A percentile compares a stretch with the other conserved stretches of the same genome.
Evolutionary conservation across 352 stramenopile genomes (phyloP).

Genomic region (Aphanomyces euteiches): DNA sequence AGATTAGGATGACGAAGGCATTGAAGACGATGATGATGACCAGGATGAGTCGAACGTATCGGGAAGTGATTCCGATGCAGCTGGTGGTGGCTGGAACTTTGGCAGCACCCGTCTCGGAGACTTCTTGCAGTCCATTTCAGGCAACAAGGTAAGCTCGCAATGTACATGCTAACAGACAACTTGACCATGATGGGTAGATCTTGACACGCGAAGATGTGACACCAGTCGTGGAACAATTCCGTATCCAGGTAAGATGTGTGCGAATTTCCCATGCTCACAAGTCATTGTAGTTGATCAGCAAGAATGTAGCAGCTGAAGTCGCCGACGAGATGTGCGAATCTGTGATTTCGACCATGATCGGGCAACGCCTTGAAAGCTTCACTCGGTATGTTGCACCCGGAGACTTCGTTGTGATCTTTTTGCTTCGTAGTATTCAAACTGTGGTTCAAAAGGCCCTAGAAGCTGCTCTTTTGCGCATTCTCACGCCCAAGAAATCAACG

Average conservation of each 20-base stretch:
- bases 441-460: conserved; percentile 95
- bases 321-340: conserved; percentile 93
- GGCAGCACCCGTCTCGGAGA: conserved; percentile 72
- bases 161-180: neutral
- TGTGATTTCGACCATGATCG: conserved; percentile 91
- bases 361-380: conserved; percentile 94
- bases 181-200: conserved; percentile 42
- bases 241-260: conserved; percentile 71
- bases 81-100: conserved; percentile 69
- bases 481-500: conserved; percentile 94
- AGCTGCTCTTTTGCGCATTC: conserved; percentile 90
- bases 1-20: conserved; percentile 62
- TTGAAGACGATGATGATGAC: conserved; percentile 70
- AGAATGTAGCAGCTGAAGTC: conserved; percentile 97
- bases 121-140: conserved; percentile 78
- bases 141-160: conserved; percentile 63
- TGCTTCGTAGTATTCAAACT: conserved; percentile 76
- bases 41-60: conserved; percentile 46
- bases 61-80: conserved; percentile 63
- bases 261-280: no score
- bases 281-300: conserved; percentile 84
- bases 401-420: neutral
- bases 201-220: conserved; percentile 91
- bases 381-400: conserved; percentile 38
- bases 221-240: conserved; percentile 90